These are phyloP conservation scores for Tillandsia fasciculata DNA, from an alignment of 176 grass and related monocot genomes.

Conservation along the genomic window DNA sequence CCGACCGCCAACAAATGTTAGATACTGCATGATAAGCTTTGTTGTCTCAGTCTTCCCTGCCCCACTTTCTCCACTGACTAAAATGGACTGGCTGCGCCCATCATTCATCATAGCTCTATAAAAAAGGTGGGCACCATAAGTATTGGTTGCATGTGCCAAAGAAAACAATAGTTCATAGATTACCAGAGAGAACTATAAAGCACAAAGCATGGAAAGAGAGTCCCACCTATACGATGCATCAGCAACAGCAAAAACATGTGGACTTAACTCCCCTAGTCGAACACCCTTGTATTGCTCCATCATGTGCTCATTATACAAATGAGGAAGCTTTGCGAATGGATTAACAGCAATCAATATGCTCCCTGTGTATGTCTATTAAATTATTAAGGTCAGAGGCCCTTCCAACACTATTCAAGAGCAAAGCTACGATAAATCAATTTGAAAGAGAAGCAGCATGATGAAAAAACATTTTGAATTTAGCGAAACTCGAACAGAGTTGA, in stretches of 20 bases:
- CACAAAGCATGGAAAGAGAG: slow-evolving; percentile 15
- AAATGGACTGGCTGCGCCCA: slow-evolving; percentile 70
- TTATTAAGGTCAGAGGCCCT: not conserved
- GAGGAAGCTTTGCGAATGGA: slow-evolving; percentile 90
- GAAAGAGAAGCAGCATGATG: slow-evolving; percentile 6
- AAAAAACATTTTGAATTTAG: slow-evolving; percentile 12
- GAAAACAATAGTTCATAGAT: not conserved
- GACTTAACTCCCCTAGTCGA: slow-evolving; percentile 80
- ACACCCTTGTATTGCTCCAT: slow-evolving; percentile 96
- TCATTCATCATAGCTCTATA: slow-evolving; percentile 91
- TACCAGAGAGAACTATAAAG: not conserved
- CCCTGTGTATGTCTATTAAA: slow-evolving; percentile 86
- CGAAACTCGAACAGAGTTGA: too few relatives aligned
- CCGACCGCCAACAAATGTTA: slow-evolving; percentile 85
- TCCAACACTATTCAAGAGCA: not conserved
- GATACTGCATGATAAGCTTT: slow-evolving; percentile 98
- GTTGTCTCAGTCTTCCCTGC: slow-evolving; percentile 99
- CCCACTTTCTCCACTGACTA: slow-evolving; percentile 99
- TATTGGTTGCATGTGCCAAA: not conserved
- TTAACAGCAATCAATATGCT: slow-evolving; percentile 98
- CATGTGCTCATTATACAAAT: slow-evolving; percentile 97
- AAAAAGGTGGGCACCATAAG: not conserved
- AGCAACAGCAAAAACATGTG: slow-evolving; percentile 98
- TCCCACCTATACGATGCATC: slow-evolving; percentile 83
- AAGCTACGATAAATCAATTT: not conserved